Conservation (phyloP, 805 yeast genomes). For the baker's yeast (Saccharomyces cerevisiae) region DNA sequence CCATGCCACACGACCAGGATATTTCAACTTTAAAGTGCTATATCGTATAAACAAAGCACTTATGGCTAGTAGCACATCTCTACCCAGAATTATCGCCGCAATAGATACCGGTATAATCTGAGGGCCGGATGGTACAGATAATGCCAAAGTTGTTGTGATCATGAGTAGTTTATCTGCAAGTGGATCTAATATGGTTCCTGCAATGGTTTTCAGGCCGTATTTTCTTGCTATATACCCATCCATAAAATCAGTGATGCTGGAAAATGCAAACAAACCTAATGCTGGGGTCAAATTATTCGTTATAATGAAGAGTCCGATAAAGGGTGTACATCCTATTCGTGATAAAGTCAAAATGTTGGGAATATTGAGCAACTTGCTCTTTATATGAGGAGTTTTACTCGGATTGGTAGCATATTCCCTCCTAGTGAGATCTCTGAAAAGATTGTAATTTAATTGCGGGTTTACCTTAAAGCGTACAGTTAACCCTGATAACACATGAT, state of each 20-base stretch:
- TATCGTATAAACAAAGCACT: slow-evolving; percentile 69
- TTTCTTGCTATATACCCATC: slow-evolving; percentile 89
- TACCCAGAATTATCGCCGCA: slow-evolving; percentile 68
- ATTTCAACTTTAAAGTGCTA: slow-evolving; percentile 35
- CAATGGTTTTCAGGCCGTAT: slow-evolving; percentile 65
- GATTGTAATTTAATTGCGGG: not conserved
- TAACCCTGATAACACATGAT: not conserved
- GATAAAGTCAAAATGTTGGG: slow-evolving; percentile 83
- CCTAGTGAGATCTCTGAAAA: not conserved
- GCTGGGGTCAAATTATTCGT: slow-evolving; percentile 58
- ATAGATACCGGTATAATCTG: slow-evolving; percentile 63
- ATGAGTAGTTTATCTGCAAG: slow-evolving; percentile 88
- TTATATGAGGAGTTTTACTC: not conserved
- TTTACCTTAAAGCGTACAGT: not conserved
- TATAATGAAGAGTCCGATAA: slow-evolving; percentile 71
- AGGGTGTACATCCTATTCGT: slow-evolving; percentile 74
- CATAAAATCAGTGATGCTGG: slow-evolving; percentile 82
- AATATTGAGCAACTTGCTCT: slow-evolving; percentile 21
- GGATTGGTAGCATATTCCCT: not conserved
- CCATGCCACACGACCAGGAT: slow-evolving; percentile 37
- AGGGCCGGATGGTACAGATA: slow-evolving; percentile 43
- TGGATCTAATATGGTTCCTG: slow-evolving; percentile 91
- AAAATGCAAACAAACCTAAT: slow-evolving; percentile 64
- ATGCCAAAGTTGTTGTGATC: slow-evolving; percentile 74
- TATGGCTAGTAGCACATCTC: slow-evolving; percentile 67